Evolutionary conservation across 176 grass and related monocot genomes (phyloP).

Genomic region (Bolboschoenus planiculmis): DNA sequence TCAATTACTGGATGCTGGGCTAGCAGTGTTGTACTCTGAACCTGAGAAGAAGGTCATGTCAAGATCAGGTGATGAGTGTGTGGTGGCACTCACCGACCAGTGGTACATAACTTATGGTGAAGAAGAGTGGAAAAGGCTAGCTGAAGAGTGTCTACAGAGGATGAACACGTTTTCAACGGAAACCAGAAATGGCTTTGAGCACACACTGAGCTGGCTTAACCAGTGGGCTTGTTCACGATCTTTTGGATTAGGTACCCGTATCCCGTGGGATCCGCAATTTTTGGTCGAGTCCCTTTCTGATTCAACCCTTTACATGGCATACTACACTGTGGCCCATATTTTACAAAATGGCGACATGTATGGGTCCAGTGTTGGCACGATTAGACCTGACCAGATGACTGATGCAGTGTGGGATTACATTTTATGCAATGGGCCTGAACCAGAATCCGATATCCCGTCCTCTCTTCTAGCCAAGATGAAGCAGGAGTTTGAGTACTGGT

Average conservation of each 20-base stretch:
- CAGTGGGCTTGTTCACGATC: slow-evolving; percentile 78
- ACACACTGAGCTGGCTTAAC: slow-evolving; percentile 69
- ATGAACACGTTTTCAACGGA: slow-evolving; percentile 70
- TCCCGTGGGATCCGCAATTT: slow-evolving; percentile 74
- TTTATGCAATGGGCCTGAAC: slow-evolving; percentile 44
- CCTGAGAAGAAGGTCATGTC: slow-evolving; percentile 78
- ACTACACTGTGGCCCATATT: slow-evolving; percentile 56
- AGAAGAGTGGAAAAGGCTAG: slow-evolving; percentile 58
- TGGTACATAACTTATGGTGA: slow-evolving; percentile 88
- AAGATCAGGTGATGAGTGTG: slow-evolving; percentile 76
- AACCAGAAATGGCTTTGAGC: slow-evolving; percentile 51
- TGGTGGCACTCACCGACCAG: slow-evolving; percentile 71
- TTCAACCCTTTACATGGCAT: slow-evolving; percentile 82
- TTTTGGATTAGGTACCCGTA: slow-evolving; percentile 66
- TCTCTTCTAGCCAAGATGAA: slow-evolving; percentile 56
- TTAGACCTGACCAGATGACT: slow-evolving; percentile 59
- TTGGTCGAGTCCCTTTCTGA: slow-evolving; percentile 79
- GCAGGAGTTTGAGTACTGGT: slow-evolving; percentile 84
- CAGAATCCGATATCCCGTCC: slow-evolving; percentile 40
- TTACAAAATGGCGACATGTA: slow-evolving; percentile 71
- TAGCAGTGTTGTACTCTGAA: slow-evolving; percentile 53
- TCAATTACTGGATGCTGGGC: slow-evolving; percentile 47
- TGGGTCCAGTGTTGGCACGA: slow-evolving; percentile 32
- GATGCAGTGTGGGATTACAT: slow-evolving; percentile 74
- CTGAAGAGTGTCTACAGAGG: slow-evolving; percentile 38